Base-by-base conservation (phyloP, 2,329 filamentous ascomycete genomes). In the Penicillium expansum region DNA sequence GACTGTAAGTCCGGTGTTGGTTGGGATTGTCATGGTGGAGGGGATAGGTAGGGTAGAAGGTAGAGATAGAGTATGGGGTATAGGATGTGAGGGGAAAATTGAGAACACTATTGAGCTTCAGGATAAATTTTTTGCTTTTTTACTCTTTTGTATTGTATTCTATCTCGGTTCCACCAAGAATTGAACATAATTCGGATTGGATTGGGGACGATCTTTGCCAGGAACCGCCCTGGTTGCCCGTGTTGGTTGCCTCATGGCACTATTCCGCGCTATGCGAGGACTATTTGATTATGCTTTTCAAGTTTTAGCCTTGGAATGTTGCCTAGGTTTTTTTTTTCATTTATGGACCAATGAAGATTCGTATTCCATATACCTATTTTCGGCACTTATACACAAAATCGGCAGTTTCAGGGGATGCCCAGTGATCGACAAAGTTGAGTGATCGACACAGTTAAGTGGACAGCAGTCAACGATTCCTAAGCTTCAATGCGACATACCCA, bases 1-100 rank as follows among this genome's bases (percentile, higher is more conserved):
- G 29, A 76, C 69, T 22, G 67, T 65, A 16, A 52, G 5, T 22
- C 37, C 48, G 9, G 48, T 30, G n/a, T 22, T n/a, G 38, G 37
- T n/a, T 13, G 56, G 51, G 14, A 55, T 30, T 29, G 45, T 56
- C 48, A 33, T 62, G 53, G 42, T 52, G 55, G 45, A 7, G 37
- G 18, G 18, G 6, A 24, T 8, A 11, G 32, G 8, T 5, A 30
- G 14, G n/a, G 47, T 8, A 8, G 20, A 8, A 30, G 20, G 22
- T 13, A 24, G 39, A 49, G n/a, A 11, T 27, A 14, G n/a, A 13
- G 18, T 24, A 42, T 30, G 47, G 24, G 18, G 37, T 18, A 33
- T 20, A 32, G 5, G 11, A 35, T 24, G 14, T 30, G 47, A 38
- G 48, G 48, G 16, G 38, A 16, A 18, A 27, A 20, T 4, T 22